These are phyloP conservation scores for Aegilops umbellulata DNA, from an alignment of 176 grass and related monocot genomes.

Conservation along the genomic window DNA sequence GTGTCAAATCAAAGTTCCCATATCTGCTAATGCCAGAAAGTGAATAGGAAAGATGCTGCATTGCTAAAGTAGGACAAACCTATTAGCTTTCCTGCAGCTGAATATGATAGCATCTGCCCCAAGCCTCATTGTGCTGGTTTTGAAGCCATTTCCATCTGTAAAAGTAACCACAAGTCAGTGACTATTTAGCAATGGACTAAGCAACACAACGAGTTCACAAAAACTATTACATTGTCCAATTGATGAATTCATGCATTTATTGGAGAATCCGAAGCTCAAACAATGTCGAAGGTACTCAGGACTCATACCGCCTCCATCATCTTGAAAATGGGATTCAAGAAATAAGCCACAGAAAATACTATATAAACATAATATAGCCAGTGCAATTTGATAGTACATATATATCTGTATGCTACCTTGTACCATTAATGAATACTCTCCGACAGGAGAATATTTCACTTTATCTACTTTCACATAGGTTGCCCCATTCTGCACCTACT, in stretches of 20 bases:
- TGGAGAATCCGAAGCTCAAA: constrained; percentile 85
- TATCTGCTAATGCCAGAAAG: neutral
- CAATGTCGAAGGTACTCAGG: constrained; percentile 59
- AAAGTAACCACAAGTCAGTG: constrained; percentile 6
- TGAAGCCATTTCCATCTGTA: constrained; percentile 90
- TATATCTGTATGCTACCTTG: constrained; percentile 45
- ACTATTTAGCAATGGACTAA: constrained; percentile 20
- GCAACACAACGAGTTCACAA: neutral
- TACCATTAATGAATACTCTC: constrained; percentile 59
- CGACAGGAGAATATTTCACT: constrained; percentile 46
- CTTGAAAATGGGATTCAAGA: constrained; percentile 32
- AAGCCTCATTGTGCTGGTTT: constrained; percentile 91
- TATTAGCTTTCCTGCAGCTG: constrained; percentile 47
- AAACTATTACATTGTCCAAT: constrained; percentile 63
- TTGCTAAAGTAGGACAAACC: constrained; percentile 25
- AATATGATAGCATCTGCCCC: constrained; percentile 82
- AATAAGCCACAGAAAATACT: neutral
- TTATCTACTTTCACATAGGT: constrained; percentile 76
- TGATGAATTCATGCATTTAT: constrained; percentile 47
- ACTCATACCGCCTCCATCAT: constrained; percentile 79
- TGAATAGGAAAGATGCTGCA: neutral
- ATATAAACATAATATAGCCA: neutral
- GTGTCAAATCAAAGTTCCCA: neutral
- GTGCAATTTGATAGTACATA: neutral
- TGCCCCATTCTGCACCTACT: constrained; percentile 60